Evolutionary conservation across 2,329 filamentous ascomycete genomes (phyloP), one percentile per base, ranked within the genome.

Genomic region (Rutstroemia sp.): DNA sequence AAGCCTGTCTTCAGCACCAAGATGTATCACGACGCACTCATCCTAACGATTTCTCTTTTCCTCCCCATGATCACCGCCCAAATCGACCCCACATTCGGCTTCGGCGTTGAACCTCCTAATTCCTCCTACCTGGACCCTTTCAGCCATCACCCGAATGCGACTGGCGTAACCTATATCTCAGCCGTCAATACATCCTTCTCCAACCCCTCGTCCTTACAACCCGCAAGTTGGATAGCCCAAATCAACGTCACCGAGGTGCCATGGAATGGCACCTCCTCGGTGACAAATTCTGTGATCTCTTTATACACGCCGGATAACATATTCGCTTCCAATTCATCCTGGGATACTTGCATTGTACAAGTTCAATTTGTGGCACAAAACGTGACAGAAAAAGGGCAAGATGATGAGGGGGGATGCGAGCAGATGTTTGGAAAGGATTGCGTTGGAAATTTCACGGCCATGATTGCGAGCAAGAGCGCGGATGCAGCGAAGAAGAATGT

Each of bases 171-270:
- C 4, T 27, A 27, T 19, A 6, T 54, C 16, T 4, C 5, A 2
- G 30, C 19, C 7, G 44, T 34, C n/a, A 54, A 54, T 12, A 48
- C 51, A 16, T 54, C 51, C 6, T 10, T 19, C 27, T 19, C 45
- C 1, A 14, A 12, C 9, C 40, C 51, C 5, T 5, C 5, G 16
- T 10, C 16, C 5, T 4, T 10, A 16, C 4, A 54, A 10, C 2
- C 23, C 5, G 42, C 17, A 2, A 10, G 2, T 0, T 54, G 51
- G 44, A 30, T 30, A 14, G 39, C 51, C 8, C 34, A 14, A 38
- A 39, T 54, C 5, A 54, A 48, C 7, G 51, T 54, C 10, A 54
- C 44, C n/a, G 51, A 48, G 19, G 21, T 54, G 10, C 51, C 30
- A 5, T 54, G 42, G 51, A 27, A 5, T 7, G n/a, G 8, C 8